phyloP scores from a whole-genome alignment of 2,329 filamentous ascomycete species.

The Botryotinia globosa region DNA sequence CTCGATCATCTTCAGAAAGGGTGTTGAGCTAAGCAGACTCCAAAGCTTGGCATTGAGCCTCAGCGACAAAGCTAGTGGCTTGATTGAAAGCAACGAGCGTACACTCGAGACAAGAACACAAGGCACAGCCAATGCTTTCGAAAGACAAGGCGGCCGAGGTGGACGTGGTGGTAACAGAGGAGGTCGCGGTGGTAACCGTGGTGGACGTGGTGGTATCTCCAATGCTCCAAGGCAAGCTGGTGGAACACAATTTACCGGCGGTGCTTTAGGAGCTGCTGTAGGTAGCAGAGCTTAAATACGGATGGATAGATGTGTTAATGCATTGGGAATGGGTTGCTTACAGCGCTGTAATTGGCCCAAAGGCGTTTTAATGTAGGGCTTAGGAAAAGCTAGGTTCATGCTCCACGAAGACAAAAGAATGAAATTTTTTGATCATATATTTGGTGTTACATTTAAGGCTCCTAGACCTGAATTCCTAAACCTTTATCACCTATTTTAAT shows the following conservation, averaged over 20 bases:
- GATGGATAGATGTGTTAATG: conserved; percentile 31
- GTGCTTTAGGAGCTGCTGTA: conserved; percentile 69
- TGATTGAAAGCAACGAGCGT: conserved; percentile 97
- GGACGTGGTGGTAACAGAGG: conserved; percentile 65
- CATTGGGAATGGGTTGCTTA: conserved; percentile 36
- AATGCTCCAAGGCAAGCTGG: conserved; percentile 64
- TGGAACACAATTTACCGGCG: conserved; percentile 78
- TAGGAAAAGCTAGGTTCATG: conserved; percentile 33
- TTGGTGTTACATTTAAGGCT: neutral
- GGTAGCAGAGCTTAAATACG: conserved; percentile 47
- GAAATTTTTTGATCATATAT: conserved; percentile 4
- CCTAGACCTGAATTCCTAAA: neutral
- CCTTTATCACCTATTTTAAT: neutral
- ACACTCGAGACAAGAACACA: conserved; percentile 96
- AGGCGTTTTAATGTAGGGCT: conserved; percentile 38
- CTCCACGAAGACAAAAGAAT: conserved; percentile 14
- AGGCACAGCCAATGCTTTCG: conserved; percentile 91
- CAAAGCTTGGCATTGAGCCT: conserved; percentile 93
- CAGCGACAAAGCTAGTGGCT: conserved; percentile 90
- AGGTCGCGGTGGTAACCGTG: conserved; percentile 59
- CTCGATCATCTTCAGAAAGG: conserved; percentile 98
- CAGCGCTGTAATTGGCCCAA: conserved; percentile 33
- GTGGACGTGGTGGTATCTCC: conserved; percentile 56
- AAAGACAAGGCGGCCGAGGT: conserved; percentile 80
- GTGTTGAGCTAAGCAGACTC: conserved; percentile 92